Percentiles rank a stretch among this genome's conserved stretches.
phyloP scores from a whole-genome alignment of 2,329 filamentous ascomycete species.

The Dendryphion nanum region DNA sequence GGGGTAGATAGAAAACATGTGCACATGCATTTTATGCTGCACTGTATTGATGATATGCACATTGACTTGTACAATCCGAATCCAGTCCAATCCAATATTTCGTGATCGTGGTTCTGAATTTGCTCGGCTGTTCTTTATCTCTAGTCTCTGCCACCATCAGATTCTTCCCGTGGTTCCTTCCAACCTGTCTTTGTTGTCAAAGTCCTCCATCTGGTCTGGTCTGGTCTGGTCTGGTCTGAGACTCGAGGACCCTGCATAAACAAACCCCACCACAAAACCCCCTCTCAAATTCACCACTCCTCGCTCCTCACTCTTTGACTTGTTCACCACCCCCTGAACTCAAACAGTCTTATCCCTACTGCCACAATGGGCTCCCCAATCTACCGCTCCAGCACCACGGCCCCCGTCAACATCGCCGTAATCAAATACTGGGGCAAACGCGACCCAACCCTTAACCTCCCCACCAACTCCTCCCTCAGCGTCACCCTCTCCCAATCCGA shows the following conservation, averaged over 20 bases:
- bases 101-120: too few relatives aligned
- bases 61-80: too few relatives aligned
- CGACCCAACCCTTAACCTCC: constrained; percentile 88
- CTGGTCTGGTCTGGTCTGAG: background rate
- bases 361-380: constrained; percentile 51
- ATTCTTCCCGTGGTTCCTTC: too few relatives aligned
- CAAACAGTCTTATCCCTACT: too few relatives aligned
- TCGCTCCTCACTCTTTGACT: constrained; percentile 2
- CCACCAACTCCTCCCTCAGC: constrained; percentile 95
- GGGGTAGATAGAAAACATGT: too few relatives aligned
- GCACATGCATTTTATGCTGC: too few relatives aligned
- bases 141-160: too few relatives aligned
- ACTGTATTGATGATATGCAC: too few relatives aligned
- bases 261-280: constrained; percentile 7
- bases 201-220: background rate
- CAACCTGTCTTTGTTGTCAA: too few relatives aligned
- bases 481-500: constrained; percentile 94
- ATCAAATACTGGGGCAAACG: constrained; percentile 99
- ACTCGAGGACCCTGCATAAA: background rate
- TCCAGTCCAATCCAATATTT: too few relatives aligned
- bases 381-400: constrained; percentile 92
- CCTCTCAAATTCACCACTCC: constrained; percentile 3
- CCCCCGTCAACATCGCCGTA: constrained; percentile 96
- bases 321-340: constrained; percentile 8
- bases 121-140: too few relatives aligned